These are phyloP conservation scores for Nidularia sp. DNA, from an alignment of 768 basidiomycete genomes.

Conservation along the genomic window DNA sequence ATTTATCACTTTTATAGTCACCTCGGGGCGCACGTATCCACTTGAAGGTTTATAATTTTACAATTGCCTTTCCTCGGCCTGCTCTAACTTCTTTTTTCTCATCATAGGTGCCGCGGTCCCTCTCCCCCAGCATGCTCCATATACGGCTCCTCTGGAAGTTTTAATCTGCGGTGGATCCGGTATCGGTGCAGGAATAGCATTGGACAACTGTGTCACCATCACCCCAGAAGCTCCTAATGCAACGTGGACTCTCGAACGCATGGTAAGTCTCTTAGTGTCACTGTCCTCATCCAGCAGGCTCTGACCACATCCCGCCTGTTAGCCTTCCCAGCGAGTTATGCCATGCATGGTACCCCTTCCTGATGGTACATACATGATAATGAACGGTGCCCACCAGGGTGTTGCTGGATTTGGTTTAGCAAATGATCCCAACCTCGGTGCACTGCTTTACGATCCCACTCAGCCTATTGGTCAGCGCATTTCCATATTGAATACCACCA, in stretches of 20 bases:
- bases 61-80: background rate
- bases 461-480: constrained; percentile 56
- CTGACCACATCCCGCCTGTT: background rate
- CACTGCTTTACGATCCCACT: constrained; percentile 68
- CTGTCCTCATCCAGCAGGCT: background rate
- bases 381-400: constrained; percentile 71
- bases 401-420: constrained; percentile 73
- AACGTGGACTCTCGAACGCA: constrained; percentile 72
- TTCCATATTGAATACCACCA: constrained; percentile 63
- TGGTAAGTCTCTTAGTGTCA: constrained; percentile 43
- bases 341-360: constrained; percentile 70
- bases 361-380: constrained; percentile 71
- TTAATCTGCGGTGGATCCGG: constrained; percentile 78
- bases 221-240: constrained; percentile 59
- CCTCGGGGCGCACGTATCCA: constrained; percentile 77
- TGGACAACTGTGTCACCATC: constrained; percentile 72
- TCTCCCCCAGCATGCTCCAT: constrained; percentile 68
- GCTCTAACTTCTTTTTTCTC: too few species aligned
- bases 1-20: constrained; percentile 25
- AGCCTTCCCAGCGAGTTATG: constrained; percentile 77
- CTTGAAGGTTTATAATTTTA: constrained; percentile 41
- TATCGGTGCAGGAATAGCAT: constrained; percentile 40
- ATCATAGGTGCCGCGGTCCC: constrained; percentile 50
- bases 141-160: constrained; percentile 65
- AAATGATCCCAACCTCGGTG: constrained; percentile 55